Base-by-base conservation (phyloP, 23 red algal genomes). In the Chondrus crispus region DNA sequence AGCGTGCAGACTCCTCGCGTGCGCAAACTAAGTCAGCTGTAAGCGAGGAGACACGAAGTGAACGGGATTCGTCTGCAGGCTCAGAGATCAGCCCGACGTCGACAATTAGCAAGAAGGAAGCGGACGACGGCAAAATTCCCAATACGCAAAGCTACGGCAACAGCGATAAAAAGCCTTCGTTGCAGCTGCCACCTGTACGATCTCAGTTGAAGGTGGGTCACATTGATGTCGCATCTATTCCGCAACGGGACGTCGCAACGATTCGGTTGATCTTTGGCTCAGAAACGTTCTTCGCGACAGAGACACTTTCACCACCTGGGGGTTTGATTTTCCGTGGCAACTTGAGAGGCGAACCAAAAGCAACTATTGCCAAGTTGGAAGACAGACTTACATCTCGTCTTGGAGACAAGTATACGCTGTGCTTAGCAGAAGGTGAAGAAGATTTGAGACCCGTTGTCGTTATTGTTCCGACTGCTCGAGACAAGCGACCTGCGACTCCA, bases 281-380 rank as follows among this genome's bases (percentile, higher is more conserved):
- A 42, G 96, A 98, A 81, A 98, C 96, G 35, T 98, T 98, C 75
- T 98, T 95, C 50, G 91, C 96, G 37, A 98, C 86, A 44, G 91
- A 98, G 48, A 84, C 84, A 3, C 49, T 95, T 19, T 82, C 83
- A 11, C 68, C 78, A 64, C 87, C 92, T 36, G 91, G 92, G 33
- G 96, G 96, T 20, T 45, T 98, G 29, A 64, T 98, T 38, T 98
- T 95, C 78, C 96, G 92, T 2, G 96, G 96, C 16, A 98, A 98
- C 69, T 51, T 98, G n/a, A 69, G 96, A 35, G 92, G 92, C 53
- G 87, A 95, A 60, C 91, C 96, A 38, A 85, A 69, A 38, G 41
- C 74, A 8, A 88, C 79, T 12, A 40, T 94, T 12, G 51, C 79
- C 3, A 91, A 88, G 80, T 37, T 95, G 66, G 82, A 95, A 79